These are phyloP conservation scores for Trametes elegans DNA, from an alignment of 768 basidiomycete species.

Conservation along the genomic window DNA sequence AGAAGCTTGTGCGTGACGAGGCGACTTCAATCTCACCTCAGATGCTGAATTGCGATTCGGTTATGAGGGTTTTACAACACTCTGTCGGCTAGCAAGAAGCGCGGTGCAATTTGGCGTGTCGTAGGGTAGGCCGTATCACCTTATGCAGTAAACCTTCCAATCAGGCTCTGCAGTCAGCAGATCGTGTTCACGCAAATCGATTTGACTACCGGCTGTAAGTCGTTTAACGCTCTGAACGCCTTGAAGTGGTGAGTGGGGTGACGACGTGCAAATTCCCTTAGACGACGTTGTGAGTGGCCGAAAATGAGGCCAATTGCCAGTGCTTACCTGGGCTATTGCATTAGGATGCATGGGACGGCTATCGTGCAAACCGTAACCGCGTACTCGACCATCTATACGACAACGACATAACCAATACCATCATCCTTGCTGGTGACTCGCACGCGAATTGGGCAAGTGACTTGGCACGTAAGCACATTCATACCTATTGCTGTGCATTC, in stretches of 20 bases:
- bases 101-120: constrained; percentile 54
- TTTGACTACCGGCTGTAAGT: constrained; percentile 37
- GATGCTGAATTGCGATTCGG: too few relatives aligned
- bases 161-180: constrained; percentile 58
- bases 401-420: constrained; percentile 50
- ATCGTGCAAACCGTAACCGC: constrained; percentile 50
- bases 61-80: constrained; percentile 49
- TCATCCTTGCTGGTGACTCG: constrained; percentile 61
- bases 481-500: not conserved
- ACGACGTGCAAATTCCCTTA: too few relatives aligned
- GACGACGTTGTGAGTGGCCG: too few relatives aligned
- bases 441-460: constrained; percentile 65
- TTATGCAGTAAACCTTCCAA: too few relatives aligned
- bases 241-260: too few relatives aligned
- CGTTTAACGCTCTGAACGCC: not conserved
- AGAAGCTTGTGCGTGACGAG: constrained; percentile 49
- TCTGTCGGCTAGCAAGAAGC: constrained; percentile 41
- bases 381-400: constrained; percentile 48
- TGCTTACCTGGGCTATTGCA: too few relatives aligned
- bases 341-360: constrained; percentile 60
- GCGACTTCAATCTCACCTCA: not conserved
- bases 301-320: too few relatives aligned
- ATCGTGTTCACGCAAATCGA: constrained; percentile 53
- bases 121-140: constrained; percentile 41
- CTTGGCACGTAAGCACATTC: constrained; percentile 42